phyloP scores from a whole-genome alignment of 1,284 basidiomycete species.

The Leccinum pachyderme region DNA sequence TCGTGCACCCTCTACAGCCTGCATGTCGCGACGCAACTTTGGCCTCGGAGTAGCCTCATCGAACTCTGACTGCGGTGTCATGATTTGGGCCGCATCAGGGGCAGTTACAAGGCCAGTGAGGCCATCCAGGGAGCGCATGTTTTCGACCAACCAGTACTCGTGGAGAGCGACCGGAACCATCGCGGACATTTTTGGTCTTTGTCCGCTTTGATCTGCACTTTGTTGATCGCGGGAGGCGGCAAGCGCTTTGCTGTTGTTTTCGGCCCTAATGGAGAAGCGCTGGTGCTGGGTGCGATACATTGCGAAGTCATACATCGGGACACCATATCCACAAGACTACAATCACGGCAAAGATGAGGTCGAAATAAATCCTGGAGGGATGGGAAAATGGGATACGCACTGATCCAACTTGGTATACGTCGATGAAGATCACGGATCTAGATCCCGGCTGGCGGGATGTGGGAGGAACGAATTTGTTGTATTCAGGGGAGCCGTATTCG shows the following conservation, averaged over 20 bases:
- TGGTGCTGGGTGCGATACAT: conserved; percentile 42
- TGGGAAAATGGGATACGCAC: conserved; percentile 34
- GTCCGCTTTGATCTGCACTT: not conserved
- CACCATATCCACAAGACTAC: conserved; percentile 53
- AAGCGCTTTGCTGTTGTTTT: conserved; percentile 24
- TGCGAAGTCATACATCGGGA: conserved; percentile 50
- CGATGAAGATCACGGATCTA: conserved; percentile 48
- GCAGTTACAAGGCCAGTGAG: conserved; percentile 38
- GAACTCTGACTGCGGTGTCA: conserved; percentile 17
- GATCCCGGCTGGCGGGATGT: conserved; percentile 48
- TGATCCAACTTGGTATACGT: conserved; percentile 50
- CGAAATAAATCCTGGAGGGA: not conserved
- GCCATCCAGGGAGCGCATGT: conserved; percentile 51
- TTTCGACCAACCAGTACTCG: conserved; percentile 45
- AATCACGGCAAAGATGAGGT: not conserved
- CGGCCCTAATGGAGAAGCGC: conserved; percentile 28
- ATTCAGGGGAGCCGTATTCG: conserved; percentile 53
- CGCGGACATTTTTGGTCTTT: conserved; percentile 5
- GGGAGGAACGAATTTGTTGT: conserved; percentile 41
- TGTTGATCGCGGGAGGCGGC: not conserved
- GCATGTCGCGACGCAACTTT: conserved; percentile 4
- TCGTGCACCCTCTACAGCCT: not conserved
- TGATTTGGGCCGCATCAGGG: conserved; percentile 18
- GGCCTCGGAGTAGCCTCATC: conserved; percentile 11
- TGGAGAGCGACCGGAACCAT: conserved; percentile 36